Evolutionary conservation across 805 yeast genomes (phyloP), one percentile per base, ranked within the genome.

Genomic region (Suhomyces sp.): DNA sequence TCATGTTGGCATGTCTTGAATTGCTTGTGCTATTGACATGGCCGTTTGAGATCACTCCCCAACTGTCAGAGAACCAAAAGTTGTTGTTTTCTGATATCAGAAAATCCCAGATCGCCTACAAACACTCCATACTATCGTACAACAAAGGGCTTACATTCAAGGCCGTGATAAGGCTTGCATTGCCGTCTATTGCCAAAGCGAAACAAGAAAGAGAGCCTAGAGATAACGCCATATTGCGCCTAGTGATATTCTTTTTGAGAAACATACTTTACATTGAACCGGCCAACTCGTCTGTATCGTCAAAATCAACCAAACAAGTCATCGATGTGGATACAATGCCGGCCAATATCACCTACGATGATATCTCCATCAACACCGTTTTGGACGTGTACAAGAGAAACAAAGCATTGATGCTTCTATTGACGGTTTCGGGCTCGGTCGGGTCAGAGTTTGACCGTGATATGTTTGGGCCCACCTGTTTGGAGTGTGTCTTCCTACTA

Each of bases 181-280:
- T 86, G 8, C 87, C 88, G 1, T 78, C 85, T 0, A 66, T 89
- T 43, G 69, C 79, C 12, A 70, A 78, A 50, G 70, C 76, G 1
- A 78, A 74, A 58, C 60, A 68, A 1, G 84, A 85, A 19, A 78
- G 97, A 53, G 82, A 82, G 2, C 75, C 83, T 0, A 73, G 89
- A 35, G 97, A 92, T 58, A 83, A 83, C 52, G 85, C 85, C 43
- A 79, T 92, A 12, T 66, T 94, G 46, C 82, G 86, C 50, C 75
- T 93, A 53, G 89, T 87, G 24, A 68, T 92, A 13, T 82, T 81
- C 47, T 82, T 94, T 61, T 77, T 91, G 55, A 78, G 96, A 55
- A 94, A 94, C 64, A 59, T 94, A n/a, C 69, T 88, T 7, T 78
- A 83, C 40, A 89, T 93, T 31, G 90, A 86, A 57, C 93, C 92